These are phyloP conservation scores for Paecilomyces sp. DNA, from an alignment of 2,329 filamentous ascomycete genomes.

Conservation along the genomic window DNA sequence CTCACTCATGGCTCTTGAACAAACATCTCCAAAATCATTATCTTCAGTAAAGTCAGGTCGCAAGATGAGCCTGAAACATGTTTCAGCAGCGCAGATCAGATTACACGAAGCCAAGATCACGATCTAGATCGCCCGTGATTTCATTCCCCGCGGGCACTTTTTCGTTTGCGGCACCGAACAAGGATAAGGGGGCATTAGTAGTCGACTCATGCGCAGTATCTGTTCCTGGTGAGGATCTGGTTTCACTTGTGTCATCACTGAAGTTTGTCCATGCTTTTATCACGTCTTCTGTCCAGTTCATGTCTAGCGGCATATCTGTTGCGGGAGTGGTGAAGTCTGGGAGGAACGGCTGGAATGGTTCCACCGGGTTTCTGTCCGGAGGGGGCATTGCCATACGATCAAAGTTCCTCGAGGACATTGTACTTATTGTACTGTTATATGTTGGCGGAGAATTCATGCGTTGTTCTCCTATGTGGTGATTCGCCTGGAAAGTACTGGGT, in stretches of 20 bases:
- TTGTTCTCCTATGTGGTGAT: not conserved
- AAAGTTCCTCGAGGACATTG: not conserved
- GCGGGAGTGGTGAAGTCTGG: not conserved
- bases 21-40: too few species aligned
- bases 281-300: not conserved
- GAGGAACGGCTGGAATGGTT: not conserved
- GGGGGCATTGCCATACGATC: not conserved
- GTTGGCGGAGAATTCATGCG: not conserved
- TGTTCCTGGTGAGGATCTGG: not conserved
- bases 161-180: not conserved
- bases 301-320: not conserved
- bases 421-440: not conserved
- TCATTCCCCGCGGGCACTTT: conserved; percentile 5
- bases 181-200: not conserved
- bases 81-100: not conserved
- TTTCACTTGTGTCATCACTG: not conserved
- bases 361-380: not conserved
- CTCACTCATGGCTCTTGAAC: too few species aligned
- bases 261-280: not conserved
- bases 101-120: conserved; percentile 24
- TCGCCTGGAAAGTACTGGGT: not conserved
- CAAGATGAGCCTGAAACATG: too few species aligned
- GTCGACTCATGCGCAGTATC: not conserved
- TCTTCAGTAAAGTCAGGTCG: too few species aligned
- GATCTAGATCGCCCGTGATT: conserved; percentile 31